Evolutionary conservation across 768 basidiomycete genomes (phyloP).

Genomic region (Clitopilus passeckerianus): DNA sequence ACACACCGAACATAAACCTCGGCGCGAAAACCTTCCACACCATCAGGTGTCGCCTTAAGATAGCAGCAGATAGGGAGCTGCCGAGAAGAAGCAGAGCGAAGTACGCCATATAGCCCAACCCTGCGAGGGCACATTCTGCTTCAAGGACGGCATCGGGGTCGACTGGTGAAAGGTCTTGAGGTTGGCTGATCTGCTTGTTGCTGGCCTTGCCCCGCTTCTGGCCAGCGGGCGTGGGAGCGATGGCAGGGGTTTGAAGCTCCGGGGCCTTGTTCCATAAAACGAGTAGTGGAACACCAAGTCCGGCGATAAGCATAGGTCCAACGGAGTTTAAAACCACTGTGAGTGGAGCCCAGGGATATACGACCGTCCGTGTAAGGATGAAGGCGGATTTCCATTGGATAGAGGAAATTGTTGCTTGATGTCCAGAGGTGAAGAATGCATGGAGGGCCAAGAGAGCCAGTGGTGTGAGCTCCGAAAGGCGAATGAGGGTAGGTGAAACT

Average conservation of each 20-base stretch:
- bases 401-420: conserved; percentile 83
- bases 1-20: conserved; percentile 78
- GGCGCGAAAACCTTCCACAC: conserved; percentile 99
- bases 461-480: conserved; percentile 67
- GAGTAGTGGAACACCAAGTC: conserved; percentile 62
- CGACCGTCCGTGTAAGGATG: conserved; percentile 63
- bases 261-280: conserved; percentile 85
- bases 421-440: conserved; percentile 85
- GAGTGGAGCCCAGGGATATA: conserved; percentile 68
- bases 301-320: conserved; percentile 66
- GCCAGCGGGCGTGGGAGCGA: not conserved
- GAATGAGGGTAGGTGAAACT: conserved; percentile 28
- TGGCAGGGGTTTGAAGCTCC: not conserved
- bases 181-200: not conserved
- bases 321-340: conserved; percentile 76
- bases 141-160: conserved; percentile 26
- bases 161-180: not conserved
- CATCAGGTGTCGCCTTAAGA: conserved; percentile 84
- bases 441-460: conserved; percentile 74
- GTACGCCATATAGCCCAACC: conserved; percentile 66
- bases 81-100: conserved; percentile 62
- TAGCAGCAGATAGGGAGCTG: conserved; percentile 67
- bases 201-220: not conserved
- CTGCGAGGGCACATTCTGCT: conserved; percentile 43
- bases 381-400: conserved; percentile 97